These are phyloP conservation scores for Pythium guiyangense DNA, from an alignment of 352 stramenopile genomes.

Conservation along the genomic window DNA sequence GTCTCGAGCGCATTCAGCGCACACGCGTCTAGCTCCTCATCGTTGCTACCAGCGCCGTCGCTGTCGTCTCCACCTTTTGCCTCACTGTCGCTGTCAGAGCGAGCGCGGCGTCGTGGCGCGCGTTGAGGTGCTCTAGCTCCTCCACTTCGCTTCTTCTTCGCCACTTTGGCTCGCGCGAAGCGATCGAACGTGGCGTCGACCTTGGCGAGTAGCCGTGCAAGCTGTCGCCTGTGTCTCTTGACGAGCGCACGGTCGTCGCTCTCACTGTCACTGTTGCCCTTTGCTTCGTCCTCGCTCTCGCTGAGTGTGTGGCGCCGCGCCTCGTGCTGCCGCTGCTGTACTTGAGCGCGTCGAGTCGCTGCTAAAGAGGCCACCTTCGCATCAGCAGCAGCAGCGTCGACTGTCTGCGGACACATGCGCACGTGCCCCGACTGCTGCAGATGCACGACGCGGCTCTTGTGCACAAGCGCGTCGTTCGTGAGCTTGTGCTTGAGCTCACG, in stretches of 20 bases:
- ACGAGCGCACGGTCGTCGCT: neutral
- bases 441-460: constrained; percentile 63
- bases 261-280: neutral
- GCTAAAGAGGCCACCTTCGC: neutral
- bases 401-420: constrained; percentile 42
- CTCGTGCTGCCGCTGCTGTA: neutral
- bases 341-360: constrained; percentile 4
- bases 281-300: constrained; percentile 8
- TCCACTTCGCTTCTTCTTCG: constrained; percentile 2
- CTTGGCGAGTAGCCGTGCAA: constrained; percentile 10
- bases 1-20: constrained; percentile 44
- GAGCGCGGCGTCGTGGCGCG: neutral
- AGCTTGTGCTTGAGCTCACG: constrained; percentile 22
- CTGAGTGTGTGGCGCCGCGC: neutral
- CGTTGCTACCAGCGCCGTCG: constrained; percentile 21
- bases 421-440: constrained; percentile 69
- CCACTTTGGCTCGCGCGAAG: constrained; percentile 11
- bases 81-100: neutral
- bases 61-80: constrained; percentile 11
- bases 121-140: neutral
- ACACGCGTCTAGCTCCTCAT: constrained; percentile 2
- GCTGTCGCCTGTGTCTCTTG: constrained; percentile 8
- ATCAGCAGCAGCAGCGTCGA: neutral
- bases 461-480: constrained; percentile 40
- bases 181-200: constrained; percentile 14